Conservation (phyloP, 148 eudicot genomes). For the Chenopodium berlandieri region DNA sequence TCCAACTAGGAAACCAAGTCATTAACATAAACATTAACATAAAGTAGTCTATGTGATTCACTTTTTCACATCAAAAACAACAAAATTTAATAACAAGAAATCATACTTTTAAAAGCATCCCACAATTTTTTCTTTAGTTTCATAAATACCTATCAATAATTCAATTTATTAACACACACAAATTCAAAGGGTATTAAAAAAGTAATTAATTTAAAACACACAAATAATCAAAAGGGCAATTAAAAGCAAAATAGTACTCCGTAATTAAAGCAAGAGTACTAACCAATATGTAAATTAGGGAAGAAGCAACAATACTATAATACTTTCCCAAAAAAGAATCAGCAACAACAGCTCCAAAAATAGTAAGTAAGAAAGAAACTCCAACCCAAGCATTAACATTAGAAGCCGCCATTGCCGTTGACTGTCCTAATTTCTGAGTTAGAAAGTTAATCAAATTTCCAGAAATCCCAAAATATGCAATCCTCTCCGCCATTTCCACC, state of each 20-base stretch:
- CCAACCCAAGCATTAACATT: slow-evolving; percentile 52
- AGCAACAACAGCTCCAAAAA: slow-evolving; percentile 47
- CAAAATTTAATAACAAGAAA: background rate
- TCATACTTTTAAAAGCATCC: no score
- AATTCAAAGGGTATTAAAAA: background rate
- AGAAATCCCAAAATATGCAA: slow-evolving; percentile 33
- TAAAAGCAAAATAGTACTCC: no score
- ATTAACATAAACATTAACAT: background rate
- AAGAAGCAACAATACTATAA: slow-evolving; percentile 36
- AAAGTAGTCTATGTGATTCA: background rate
- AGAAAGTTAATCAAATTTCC: slow-evolving; percentile 35
- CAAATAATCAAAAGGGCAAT: no score
- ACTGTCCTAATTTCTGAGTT: slow-evolving; percentile 42
- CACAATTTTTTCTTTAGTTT: background rate
- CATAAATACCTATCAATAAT: background rate
- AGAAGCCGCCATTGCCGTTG: slow-evolving; percentile 47
- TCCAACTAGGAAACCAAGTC: no score
- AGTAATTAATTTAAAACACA: background rate
- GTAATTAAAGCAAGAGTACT: background rate
- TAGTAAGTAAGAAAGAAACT: slow-evolving; percentile 32
- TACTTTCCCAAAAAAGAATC: slow-evolving; percentile 47
- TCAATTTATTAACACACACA: no score
- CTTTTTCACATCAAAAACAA: background rate
- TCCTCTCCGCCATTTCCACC: slow-evolving; percentile 36
- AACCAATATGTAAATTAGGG: slow-evolving; percentile 44